These are phyloP conservation scores for Umbelopsis sp. DNA, from an alignment of 192 early-diverging fungal species.

Conservation along the genomic window DNA sequence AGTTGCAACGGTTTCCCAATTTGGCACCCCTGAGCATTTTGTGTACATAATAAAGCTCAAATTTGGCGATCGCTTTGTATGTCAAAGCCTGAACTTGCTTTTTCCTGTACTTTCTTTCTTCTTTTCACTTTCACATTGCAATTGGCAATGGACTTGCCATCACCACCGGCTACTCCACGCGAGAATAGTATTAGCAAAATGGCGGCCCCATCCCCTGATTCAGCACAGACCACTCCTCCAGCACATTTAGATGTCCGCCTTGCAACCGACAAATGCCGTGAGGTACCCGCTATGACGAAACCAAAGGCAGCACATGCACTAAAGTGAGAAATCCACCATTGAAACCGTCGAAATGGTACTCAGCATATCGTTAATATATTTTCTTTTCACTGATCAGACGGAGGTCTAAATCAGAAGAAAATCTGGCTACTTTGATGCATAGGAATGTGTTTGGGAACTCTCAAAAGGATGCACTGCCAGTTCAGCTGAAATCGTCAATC, in stretches of 20 bases:
- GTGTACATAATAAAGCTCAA: constrained; percentile 19
- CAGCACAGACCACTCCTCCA: constrained; percentile 18
- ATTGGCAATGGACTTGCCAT: constrained; percentile 18
- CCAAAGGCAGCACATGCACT: background rate
- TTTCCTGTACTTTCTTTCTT: constrained; percentile 1
- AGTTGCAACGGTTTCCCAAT: constrained; percentile 5
- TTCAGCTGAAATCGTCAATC: constrained; percentile 20
- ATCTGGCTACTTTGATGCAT: constrained; percentile 6
- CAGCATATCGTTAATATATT: no score
- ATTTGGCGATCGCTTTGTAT: constrained; percentile 22
- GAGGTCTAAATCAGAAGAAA: constrained; percentile 10
- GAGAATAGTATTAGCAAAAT: background rate
- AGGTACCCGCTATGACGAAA: background rate
- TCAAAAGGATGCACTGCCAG: constrained; percentile 5
- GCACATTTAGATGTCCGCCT: background rate
- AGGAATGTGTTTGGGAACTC: constrained; percentile 14
- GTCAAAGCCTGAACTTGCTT: constrained; percentile 13
- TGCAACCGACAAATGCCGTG: background rate
- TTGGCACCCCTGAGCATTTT: constrained; percentile 9
- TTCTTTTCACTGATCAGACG: background rate
- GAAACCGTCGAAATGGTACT: background rate
- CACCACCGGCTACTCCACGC: constrained; percentile 16
- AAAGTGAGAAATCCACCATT: constrained; percentile 5
- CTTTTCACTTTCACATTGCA: background rate
- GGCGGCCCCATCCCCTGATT: background rate